Evolutionary conservation across 2,329 filamentous ascomycete genomes (phyloP).

Genomic region (Fusarium chuoi): DNA sequence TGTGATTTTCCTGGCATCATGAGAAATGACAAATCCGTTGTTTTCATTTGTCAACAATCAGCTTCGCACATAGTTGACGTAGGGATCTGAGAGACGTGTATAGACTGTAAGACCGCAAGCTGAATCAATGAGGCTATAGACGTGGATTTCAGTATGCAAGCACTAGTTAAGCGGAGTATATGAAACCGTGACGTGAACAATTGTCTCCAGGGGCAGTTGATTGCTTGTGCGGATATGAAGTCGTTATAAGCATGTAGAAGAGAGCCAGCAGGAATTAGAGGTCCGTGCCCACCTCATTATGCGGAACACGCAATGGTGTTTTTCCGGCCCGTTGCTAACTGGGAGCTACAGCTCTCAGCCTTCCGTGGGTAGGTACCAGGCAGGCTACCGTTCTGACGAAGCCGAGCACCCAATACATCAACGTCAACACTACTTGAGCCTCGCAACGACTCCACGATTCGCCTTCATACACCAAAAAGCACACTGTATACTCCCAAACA

Average conservation of each 20-base stretch:
- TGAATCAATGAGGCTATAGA: not conserved
- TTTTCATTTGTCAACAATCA: not conserved
- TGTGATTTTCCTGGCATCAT: not conserved
- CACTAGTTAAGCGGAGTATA: not conserved
- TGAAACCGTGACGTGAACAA: not conserved
- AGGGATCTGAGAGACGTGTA: not conserved
- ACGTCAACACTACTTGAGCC: conserved; percentile 39
- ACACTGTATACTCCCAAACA: not conserved
- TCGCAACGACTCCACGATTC: conserved; percentile 26
- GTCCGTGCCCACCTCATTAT: not conserved
- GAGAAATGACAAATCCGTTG: not conserved
- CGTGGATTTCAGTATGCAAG: not conserved
- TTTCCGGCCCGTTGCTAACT: conserved; percentile 42
- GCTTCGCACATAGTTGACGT: not conserved
- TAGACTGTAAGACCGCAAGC: not conserved
- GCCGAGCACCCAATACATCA: conserved; percentile 45
- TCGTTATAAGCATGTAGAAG: not conserved
- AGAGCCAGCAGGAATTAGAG: not conserved
- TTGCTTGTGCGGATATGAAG: not conserved
- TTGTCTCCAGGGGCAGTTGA: not conserved
- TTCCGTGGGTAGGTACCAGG: conserved; percentile 37
- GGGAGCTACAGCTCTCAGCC: conserved; percentile 47
- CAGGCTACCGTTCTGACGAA: conserved; percentile 55
- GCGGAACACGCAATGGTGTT: conserved; percentile 43
- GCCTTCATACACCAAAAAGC: conserved; percentile 16